Evolutionary conservation across 495 filamentous ascomycete species (phyloP).

Genomic region (Penicillium maclennaniae): DNA sequence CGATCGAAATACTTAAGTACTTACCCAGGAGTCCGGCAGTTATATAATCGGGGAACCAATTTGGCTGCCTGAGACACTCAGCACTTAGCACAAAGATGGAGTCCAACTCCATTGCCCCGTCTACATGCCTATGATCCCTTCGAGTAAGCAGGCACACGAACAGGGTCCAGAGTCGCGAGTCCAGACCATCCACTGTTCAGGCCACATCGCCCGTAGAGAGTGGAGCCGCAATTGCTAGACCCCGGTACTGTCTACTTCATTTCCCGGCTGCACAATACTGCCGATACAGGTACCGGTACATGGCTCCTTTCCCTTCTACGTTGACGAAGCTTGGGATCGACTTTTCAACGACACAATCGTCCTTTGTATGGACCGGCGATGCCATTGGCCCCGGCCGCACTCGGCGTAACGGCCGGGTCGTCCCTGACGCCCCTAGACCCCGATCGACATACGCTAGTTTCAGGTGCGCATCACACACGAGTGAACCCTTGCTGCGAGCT

Average conservation of each 20-base stretch:
- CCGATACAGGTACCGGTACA: neutral
- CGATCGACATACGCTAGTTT: slow-evolving; percentile 17
- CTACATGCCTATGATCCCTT: slow-evolving; percentile 2
- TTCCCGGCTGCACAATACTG: neutral
- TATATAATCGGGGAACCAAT: neutral
- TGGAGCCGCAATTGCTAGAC: slow-evolving; percentile 13
- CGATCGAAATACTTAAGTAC: neutral
- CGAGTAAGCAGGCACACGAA: slow-evolving; percentile 21
- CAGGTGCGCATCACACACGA: neutral
- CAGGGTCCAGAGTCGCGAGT: slow-evolving; percentile 6
- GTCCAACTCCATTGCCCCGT: too few relatives aligned
- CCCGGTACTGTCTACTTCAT: neutral
- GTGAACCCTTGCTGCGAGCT: neutral
- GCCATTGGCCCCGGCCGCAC: neutral
- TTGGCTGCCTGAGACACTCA: neutral
- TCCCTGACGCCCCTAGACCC: slow-evolving; percentile 8
- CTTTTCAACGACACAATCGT: neutral
- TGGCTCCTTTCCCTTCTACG: neutral
- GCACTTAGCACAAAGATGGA: too few relatives aligned
- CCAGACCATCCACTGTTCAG: slow-evolving; percentile 16
- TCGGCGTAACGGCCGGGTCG: neutral
- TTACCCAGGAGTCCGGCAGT: neutral
- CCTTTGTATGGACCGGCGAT: neutral
- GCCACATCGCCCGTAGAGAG: slow-evolving; percentile 16
- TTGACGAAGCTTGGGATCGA: neutral